Evolutionary conservation across 2,329 filamentous ascomycete genomes (phyloP), one percentile per base, ranked within the genome.

Genomic region (Aspergillus novoparasiticus): DNA sequence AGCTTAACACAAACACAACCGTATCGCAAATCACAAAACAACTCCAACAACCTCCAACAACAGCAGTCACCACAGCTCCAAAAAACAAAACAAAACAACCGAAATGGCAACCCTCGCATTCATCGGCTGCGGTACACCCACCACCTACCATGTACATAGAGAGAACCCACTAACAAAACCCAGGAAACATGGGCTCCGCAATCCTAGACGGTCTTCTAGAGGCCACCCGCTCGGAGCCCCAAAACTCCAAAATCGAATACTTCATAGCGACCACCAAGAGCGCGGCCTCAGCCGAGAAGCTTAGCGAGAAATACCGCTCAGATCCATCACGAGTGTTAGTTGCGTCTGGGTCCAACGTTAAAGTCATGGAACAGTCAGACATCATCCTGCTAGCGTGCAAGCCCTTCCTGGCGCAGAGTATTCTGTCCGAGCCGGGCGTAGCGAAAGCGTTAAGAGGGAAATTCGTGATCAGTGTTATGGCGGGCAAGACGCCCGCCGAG

Each of bases 391-490:
- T 85, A 1, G 83, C 72, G 1, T 80, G 80, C 10, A 81, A 84
- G 55, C 83, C 83, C 0, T 74, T 79, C 3, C 78, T 83, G 30
- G 75, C 83, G 0, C 68, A 72, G n/a, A 41, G 67, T 0, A 75
- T 82, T 1, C 68, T 85, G 3, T 65, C 66, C 0, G 66, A 78
- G 32, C 64, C 72, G 0, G 79, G 78, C 0, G 67, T 84, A 1
- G 36, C 62, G 0, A 71, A 80, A 9, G 80, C 80, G 0, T 57
- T 85, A 1, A 68, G 69, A 0, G 74, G 75, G 4, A 86, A 84
- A 64, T 72, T 84, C 1, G 65, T 85, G 12, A 80, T 85, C 69
- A 85, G 82, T 64, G 76, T 85, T 0, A 78, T 79, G 2, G 83
- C 82, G 0, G 83, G 83, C 0, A 83, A 78, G 76, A 76, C 79